Base-by-base conservation (phyloP, 352 stramenopile species). In the Globisporangium orthogonon region DNA sequence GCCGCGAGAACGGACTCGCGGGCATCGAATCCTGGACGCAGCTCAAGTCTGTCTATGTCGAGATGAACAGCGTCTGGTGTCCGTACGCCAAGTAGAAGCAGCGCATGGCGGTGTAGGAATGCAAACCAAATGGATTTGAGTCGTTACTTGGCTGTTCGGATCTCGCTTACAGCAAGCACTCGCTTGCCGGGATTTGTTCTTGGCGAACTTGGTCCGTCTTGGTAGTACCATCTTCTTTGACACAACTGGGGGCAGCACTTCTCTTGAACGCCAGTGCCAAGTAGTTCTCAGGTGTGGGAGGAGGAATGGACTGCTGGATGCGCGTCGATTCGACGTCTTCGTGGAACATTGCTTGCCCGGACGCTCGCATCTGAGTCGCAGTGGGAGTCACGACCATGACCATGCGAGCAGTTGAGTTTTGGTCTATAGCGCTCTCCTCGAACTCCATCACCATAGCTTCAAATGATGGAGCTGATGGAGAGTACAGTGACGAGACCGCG, bases 1-100 rank as follows among this genome's bases (percentile, higher is more conserved):
- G 94, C 13, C 83, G 90, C 46, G 94, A 98, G 66, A 98, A 98
- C 61, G 92, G 94, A 7, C 62, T 88, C 14, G 80, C 82, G 1
- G 84, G 83, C 17, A 67, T 94, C 44, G 66, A 94, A 13, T 88
- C 92, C 35, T 97, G 91, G 83, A 97, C 90, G 50, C 87, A 97
- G 67, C 63, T 94, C 47, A 96, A 96, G 64, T 95, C 79, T 14
- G 76, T 97, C 29, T 92, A 92, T 64, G 83, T 92, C 9, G 83
- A 90, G 61, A 92, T 92, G 83, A 81, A 86, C 61, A 62, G 70
- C 3, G 76, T 92, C 28, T 71, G 75, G 44, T 91, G 78, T 52
- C 83, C 83, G 7, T 92, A 91, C 62, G 64, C 78, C 0, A n/a
- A 61, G 55, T 74, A 67, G 35, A 17, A 30, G 15, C 7, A 29